Percentiles rank a stretch among this genome's conserved stretches.
Conservation (phyloP, 805 yeast species). For the Maudiozyma barnettii region DNA sequence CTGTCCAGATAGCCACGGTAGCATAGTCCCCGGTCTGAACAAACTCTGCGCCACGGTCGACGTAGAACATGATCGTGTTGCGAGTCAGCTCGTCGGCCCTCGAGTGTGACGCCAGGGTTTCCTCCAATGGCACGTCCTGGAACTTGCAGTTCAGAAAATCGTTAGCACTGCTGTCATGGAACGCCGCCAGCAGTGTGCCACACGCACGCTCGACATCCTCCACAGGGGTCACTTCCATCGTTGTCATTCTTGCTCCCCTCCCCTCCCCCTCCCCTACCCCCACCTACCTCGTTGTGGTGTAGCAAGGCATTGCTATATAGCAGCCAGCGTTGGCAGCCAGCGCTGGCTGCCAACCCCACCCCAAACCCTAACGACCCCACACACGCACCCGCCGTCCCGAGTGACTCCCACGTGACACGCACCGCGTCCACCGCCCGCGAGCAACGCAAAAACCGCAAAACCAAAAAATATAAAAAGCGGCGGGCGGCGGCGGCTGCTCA, state of each 20-base stretch:
- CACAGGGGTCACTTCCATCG: constrained; percentile 8
- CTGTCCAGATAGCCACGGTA: constrained; percentile 27
- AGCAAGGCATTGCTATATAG: no score
- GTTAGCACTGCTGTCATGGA: constrained; percentile 19
- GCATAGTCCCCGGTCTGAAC: constrained; percentile 27
- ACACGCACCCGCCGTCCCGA: no score
- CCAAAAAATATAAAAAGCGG: no score
- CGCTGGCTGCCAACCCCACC: no score
- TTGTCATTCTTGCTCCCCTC: background rate
- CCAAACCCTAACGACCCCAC: no score
- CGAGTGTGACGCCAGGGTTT: constrained; percentile 11
- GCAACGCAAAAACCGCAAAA: no score
- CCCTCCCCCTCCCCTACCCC: background rate
- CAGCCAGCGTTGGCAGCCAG: no score
- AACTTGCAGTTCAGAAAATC: constrained; percentile 27
- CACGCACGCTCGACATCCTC: constrained; percentile 20
- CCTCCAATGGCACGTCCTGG: constrained; percentile 17
- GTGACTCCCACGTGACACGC: no score
- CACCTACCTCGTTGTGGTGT: no score
- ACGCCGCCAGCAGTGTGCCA: constrained; percentile 22
- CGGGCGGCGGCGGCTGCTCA: no score
- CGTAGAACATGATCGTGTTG: constrained; percentile 18
- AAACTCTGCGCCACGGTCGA: constrained; percentile 27
- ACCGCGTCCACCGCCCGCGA: no score
- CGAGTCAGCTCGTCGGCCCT: constrained; percentile 7